These are phyloP conservation scores for Russula sp. DNA, from an alignment of 768 basidiomycete species.

Conservation along the genomic window DNA sequence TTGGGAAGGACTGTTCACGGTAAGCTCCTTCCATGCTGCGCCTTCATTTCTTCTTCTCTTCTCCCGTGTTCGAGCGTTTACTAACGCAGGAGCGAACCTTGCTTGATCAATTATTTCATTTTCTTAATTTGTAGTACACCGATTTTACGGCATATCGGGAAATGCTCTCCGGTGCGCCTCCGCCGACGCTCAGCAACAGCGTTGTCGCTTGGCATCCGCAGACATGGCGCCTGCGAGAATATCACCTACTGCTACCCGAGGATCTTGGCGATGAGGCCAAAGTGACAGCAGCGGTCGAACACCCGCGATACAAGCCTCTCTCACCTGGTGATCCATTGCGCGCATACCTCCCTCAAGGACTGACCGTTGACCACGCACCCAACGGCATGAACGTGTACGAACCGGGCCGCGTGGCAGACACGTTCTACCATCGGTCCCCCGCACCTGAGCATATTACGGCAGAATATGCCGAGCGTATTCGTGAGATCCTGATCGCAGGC, in stretches of 20 bases:
- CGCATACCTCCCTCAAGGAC: constrained; percentile 57
- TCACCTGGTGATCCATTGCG: constrained; percentile 58
- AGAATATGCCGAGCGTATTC: constrained; percentile 35
- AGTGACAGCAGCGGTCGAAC: constrained; percentile 15
- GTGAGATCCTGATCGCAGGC: constrained; percentile 70
- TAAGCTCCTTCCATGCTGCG: constrained; percentile 36
- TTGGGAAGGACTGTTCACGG: constrained; percentile 80
- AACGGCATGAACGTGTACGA: constrained; percentile 50
- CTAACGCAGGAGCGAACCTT: neutral
- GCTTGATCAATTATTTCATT: neutral
- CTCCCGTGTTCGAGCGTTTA: constrained; percentile 1
- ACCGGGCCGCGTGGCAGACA: constrained; percentile 37
- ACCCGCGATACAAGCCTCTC: constrained; percentile 38
- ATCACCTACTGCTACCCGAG: constrained; percentile 48
- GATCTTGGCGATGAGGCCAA: constrained; percentile 36
- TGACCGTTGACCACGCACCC: constrained; percentile 47
- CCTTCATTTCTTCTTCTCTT: neutral
- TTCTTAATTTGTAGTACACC: constrained; percentile 51
- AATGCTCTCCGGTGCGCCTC: constrained; percentile 65
- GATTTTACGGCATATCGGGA: constrained; percentile 84
- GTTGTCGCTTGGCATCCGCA: constrained; percentile 82
- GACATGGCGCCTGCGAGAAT: constrained; percentile 84
- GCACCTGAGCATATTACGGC: constrained; percentile 16
- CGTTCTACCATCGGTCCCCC: constrained; percentile 34
- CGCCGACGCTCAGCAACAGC: constrained; percentile 65